Conservation (phyloP, 352 stramenopile species). For the Pythium chondricola region DNA sequence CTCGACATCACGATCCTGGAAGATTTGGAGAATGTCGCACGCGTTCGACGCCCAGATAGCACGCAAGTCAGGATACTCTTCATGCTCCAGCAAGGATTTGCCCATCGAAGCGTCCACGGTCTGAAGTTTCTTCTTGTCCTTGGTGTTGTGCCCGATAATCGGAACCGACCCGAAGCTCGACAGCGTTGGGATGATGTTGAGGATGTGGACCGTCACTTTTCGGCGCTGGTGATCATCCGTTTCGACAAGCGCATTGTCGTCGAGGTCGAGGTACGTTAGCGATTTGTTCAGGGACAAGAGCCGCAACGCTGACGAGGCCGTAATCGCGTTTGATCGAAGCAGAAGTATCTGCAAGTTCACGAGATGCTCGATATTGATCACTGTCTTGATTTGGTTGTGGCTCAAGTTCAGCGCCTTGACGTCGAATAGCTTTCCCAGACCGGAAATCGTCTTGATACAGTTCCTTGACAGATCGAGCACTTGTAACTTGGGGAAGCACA, state of each 20-base stretch:
- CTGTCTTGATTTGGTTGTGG: conserved; percentile 45
- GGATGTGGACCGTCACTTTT: conserved; percentile 67
- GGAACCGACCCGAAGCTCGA: conserved; percentile 54
- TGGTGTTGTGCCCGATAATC: conserved; percentile 24
- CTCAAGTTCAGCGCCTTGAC: conserved; percentile 53
- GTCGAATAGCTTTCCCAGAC: conserved; percentile 46
- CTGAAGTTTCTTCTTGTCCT: conserved; percentile 47
- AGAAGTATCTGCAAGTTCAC: conserved; percentile 50
- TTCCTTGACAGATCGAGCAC: conserved; percentile 61
- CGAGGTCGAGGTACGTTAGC: conserved; percentile 60
- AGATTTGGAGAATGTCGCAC: conserved; percentile 47
- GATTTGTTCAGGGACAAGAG: conserved; percentile 73
- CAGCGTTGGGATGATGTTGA: conserved; percentile 69
- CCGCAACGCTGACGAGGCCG: conserved; percentile 39
- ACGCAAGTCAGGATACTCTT: conserved; percentile 27
- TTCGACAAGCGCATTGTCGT: conserved; percentile 63
- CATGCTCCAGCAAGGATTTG: conserved; percentile 40
- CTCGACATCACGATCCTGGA: conserved; percentile 33
- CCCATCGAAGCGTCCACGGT: conserved; percentile 13
- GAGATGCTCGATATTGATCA: conserved; percentile 77
- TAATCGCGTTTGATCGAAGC: conserved; percentile 44
- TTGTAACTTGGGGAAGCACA: conserved; percentile 54
- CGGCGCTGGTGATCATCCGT: conserved; percentile 57
- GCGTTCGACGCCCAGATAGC: conserved; percentile 43
- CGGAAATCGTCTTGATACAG: conserved; percentile 43